Evolutionary conservation across 139 green algal species (phyloP), one percentile per base, ranked within the genome.

Genomic region (Coelastrella sp.): DNA sequence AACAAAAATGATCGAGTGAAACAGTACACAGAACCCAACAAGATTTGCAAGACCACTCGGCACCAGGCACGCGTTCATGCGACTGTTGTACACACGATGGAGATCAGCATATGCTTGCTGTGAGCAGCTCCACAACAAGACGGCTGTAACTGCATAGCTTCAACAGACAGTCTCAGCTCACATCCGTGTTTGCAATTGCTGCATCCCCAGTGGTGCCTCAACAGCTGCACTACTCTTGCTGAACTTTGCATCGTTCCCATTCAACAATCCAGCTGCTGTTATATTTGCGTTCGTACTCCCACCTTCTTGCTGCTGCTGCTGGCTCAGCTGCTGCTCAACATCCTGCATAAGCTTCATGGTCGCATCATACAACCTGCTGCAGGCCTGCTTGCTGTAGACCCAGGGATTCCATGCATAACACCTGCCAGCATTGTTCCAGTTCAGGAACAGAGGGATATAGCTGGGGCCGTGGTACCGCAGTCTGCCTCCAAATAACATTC

Each of bases 341-440:
- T 81, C 43, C 17, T 34, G 45, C 2, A 81, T 68, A 32, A 81
- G 30, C 13, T 19, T 59, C 19, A 68, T 35, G 5, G 53, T 30
- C 2, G 1, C 5, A 21, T 82, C 53, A 27, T 82, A 82, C 75
- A 69, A 7, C 51, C 25, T n/a, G 30, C 30, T 48, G 48, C 75
- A 82, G 3, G 75, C 53, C 7, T 7, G 34, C 53, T 57, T 51
- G 53, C n/a, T 82, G 37, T 69, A 82, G 51, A n/a, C n/a, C 75
- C 75, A 82, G 23, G 75, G 75, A 35, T 81, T 80, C 43, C 8
- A 34, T 4, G 73, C 17, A 37, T 27, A 81, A 23, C 30, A 38
- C 30, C 35, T 53, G 30, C 50, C 38, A 9, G 48, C 34, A 25
- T 81, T 81, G 50, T 67, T 67, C 35, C 73, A 81, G 50, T 81